Conservation (phyloP, 2,329 filamentous ascomycete genomes). For the Fusarium oxysporum region DNA sequence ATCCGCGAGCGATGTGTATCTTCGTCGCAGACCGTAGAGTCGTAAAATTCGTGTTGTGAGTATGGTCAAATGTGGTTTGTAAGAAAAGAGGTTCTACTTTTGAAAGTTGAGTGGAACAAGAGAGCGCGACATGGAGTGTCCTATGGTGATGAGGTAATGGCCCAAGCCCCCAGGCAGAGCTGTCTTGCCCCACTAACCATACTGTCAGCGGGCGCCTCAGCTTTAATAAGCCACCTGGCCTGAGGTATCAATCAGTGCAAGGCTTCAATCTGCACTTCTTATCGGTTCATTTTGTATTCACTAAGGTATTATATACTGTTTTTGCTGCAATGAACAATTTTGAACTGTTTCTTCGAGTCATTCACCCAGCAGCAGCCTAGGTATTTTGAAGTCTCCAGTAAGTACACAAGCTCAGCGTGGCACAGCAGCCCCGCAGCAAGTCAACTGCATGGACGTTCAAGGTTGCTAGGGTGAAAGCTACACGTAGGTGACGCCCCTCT, state of each 20-base stretch:
- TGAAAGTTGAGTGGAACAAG: slow-evolving; percentile 26
- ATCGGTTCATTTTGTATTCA: neutral
- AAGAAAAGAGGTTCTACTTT: slow-evolving; percentile 26
- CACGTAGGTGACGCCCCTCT: slow-evolving; percentile 7
- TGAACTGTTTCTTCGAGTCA: neutral
- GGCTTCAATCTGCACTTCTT: neutral
- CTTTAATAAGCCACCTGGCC: slow-evolving; percentile 34
- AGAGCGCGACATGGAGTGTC: slow-evolving; percentile 29
- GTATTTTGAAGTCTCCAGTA: neutral
- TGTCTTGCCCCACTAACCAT: slow-evolving; percentile 22
- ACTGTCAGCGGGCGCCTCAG: slow-evolving; percentile 5
- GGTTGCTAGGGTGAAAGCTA: slow-evolving; percentile 6
- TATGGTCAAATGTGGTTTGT: slow-evolving; percentile 27
- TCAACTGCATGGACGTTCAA: neutral
- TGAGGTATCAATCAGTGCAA: neutral
- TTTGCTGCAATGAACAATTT: neutral
- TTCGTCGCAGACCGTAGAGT: slow-evolving; percentile 31
- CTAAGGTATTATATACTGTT: neutral
- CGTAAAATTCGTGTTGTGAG: slow-evolving; percentile 12
- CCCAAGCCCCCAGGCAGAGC: slow-evolving; percentile 23
- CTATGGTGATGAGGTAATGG: slow-evolving; percentile 47
- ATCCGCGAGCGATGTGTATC: slow-evolving; percentile 24
- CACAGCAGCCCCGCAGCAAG: slow-evolving; percentile 24
- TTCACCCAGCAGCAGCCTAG: neutral
- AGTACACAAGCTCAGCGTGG: neutral